These are phyloP conservation scores for Fraxinus angustifolia DNA, from an alignment of 305 asterid genomes.

Conservation along the genomic window DNA sequence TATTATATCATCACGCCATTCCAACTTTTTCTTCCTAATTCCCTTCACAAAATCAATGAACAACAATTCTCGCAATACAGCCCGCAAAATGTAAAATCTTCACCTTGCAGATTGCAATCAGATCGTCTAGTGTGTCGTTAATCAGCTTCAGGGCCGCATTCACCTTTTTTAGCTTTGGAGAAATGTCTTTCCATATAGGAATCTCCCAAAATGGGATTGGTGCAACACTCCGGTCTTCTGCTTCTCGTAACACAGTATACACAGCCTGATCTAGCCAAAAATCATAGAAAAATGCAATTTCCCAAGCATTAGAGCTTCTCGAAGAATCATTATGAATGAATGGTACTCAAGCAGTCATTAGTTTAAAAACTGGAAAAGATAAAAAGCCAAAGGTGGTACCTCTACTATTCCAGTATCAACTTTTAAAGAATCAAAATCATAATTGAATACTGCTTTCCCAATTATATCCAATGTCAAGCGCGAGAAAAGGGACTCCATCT, in stretches of 20 bases:
- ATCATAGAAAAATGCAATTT: constrained; percentile 9
- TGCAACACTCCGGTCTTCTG: constrained; percentile 88
- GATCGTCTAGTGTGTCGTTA: constrained; percentile 67
- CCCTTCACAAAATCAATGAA: background rate
- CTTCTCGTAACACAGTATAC: constrained; percentile 86
- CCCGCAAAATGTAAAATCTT: constrained; percentile 5
- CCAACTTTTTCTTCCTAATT: background rate
- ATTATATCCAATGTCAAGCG: constrained; percentile 91
- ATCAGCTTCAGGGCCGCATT: constrained; percentile 77
- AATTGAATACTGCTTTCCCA: constrained; percentile 97
- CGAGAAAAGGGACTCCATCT: constrained; percentile 98
- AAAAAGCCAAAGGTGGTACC: constrained; percentile 42
- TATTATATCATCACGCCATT: background rate
- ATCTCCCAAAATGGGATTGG: constrained; percentile 98
- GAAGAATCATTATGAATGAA: constrained; percentile 14
- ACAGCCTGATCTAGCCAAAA: constrained; percentile 70
- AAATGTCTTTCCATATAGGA: constrained; percentile 96
- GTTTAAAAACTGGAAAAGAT: constrained; percentile 11
- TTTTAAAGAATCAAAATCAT: constrained; percentile 86
- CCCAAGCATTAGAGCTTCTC: constrained; percentile 9
- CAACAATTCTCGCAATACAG: background rate
- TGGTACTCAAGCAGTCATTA: constrained; percentile 8
- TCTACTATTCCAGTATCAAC: constrained; percentile 86
- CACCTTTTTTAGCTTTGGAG: constrained; percentile 85
- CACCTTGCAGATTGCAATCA: constrained; percentile 93